Base-by-base conservation (phyloP, 176 grass and related monocot genomes). In the Avena insularis region DNA sequence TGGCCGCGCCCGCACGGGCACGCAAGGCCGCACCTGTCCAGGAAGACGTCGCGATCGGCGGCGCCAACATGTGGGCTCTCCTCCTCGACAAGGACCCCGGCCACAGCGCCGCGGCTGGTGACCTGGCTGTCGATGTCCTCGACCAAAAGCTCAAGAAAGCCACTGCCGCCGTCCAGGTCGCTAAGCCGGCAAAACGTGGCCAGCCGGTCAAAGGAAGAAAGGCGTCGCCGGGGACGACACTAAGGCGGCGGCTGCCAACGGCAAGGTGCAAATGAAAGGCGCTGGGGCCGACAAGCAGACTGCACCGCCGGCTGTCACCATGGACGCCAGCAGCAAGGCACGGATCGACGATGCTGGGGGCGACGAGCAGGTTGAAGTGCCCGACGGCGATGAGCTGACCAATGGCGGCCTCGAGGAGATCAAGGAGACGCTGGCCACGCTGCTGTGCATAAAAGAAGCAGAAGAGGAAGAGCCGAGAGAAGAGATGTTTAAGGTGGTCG, bases 61-160 rank as follows among this genome's bases (percentile, higher is more conserved):
- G 65, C 12, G 17, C 10, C 23, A 81, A 81, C 77, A 68, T 85
- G 88, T 81, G 77, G 88, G 77, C 36, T 2, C 8, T 49, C 36
- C 83, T 86, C 49, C 3, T 13, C 60, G 14, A 11, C 57, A 8
- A 85, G 4, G 76, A 89, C 16, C 75, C 87, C 12, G 82, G 82
- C 58, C 46, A 89, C 21, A 31, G 5, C 49, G 17, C 13, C 10
- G 8, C 12, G 0, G 27, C 63, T 4, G 0, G 5, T 66, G 63
- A 33, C 27, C 63, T 66, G 6, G 49, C 9, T 31, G 10, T n/a
- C 2, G 63, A 13, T 31, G 31, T 38, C 23, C 14, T 46, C 31
- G 49, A 43, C 49, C 49, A 4, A 2, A 69, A 58, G 53, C 31
- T 19, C 20, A 40, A 13, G 33, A 35, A 20, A 55, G 53, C 53